Conservation (phyloP, 176 grass and related monocot genomes). For the Themeda triandra region DNA sequence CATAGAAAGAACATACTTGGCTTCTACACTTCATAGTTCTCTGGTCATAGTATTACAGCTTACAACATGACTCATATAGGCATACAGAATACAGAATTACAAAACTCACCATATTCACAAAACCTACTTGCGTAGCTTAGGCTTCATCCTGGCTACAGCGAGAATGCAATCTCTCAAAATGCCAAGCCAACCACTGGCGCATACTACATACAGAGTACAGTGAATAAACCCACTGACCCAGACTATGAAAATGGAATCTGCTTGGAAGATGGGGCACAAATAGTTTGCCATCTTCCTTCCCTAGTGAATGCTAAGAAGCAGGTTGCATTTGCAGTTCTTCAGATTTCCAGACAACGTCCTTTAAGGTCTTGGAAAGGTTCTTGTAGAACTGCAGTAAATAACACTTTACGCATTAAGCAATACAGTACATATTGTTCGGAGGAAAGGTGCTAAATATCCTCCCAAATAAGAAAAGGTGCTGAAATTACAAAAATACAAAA, state of each 20-base stretch:
- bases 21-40: neutral
- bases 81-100: neutral
- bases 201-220: neutral
- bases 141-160: neutral
- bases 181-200: neutral
- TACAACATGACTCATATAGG: neutral
- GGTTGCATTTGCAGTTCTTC: slow-evolving; percentile 43
- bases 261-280: slow-evolving; percentile 23
- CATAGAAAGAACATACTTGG: neutral
- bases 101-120: neutral
- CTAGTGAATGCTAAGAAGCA: slow-evolving; percentile 19
- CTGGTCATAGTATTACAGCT: neutral
- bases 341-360: slow-evolving; percentile 94
- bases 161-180: slow-evolving; percentile 6
- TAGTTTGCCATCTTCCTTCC: slow-evolving; percentile 31
- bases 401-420: neutral
- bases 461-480: neutral
- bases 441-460: neutral
- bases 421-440: neutral
- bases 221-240: neutral
- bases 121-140: neutral
- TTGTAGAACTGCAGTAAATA: slow-evolving; percentile 70
- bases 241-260: slow-evolving; percentile 6
- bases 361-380: slow-evolving; percentile 77
- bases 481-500: neutral